Percentiles rank a stretch among this genome's conserved stretches.
These are phyloP conservation scores for Asterochloris erici DNA, from an alignment of 139 green algal genomes.

Conservation along the genomic window DNA sequence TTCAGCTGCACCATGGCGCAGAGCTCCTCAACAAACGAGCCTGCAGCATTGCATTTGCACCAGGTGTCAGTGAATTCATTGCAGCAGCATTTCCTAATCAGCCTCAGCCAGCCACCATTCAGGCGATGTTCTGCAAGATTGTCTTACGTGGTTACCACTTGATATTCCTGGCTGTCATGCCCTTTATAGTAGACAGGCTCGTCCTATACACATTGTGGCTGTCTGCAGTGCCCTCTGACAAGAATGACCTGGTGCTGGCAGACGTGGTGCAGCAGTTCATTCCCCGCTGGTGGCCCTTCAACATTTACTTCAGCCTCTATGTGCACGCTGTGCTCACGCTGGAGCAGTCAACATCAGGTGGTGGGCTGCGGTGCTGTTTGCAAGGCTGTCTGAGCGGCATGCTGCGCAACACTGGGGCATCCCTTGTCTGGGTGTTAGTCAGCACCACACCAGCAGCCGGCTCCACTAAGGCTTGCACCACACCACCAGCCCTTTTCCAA, in stretches of 20 bases:
- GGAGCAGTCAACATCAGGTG: background rate
- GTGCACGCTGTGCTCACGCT: background rate
- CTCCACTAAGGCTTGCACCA: background rate
- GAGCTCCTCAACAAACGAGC: too few relatives aligned
- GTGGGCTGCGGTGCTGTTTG: background rate
- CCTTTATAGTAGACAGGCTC: too few relatives aligned
- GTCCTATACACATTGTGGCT: background rate
- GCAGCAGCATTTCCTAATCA: too few relatives aligned
- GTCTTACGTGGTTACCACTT: too few relatives aligned
- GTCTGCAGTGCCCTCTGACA: background rate
- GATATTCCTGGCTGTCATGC: too few relatives aligned
- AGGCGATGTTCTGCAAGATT: too few relatives aligned
- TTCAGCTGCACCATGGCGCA: too few relatives aligned
- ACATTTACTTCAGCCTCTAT: constrained; percentile 3
- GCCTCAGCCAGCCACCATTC: too few relatives aligned
- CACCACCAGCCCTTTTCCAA: background rate
- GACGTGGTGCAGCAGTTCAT: constrained; percentile 15
- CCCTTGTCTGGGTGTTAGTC: background rate
- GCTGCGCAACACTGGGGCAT: background rate
- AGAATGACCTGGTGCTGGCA: constrained; percentile 2
- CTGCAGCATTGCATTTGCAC: too few relatives aligned
- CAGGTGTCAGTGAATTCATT: too few relatives aligned
- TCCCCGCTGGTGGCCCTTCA: constrained; percentile 1
- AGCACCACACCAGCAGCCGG: background rate
- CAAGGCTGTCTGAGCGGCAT: background rate